Base-by-base conservation (phyloP, 2,329 filamentous ascomycete genomes). In the Pseudogymnoascus sp. region DNA sequence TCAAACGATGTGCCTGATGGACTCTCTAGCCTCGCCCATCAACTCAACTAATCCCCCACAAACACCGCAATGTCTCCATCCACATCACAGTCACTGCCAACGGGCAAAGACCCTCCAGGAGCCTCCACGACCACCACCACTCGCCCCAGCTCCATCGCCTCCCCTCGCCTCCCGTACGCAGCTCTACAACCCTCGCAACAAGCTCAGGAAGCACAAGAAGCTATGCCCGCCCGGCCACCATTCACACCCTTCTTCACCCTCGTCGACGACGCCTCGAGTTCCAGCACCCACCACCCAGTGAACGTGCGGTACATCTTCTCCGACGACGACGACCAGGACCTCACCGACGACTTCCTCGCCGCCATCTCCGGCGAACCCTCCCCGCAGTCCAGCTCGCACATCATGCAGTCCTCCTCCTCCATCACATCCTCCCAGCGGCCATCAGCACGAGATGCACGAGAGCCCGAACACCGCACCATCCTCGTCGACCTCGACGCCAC, bases 271-370 rank as follows among this genome's bases (percentile, higher is more conserved):
- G 77, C 82, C 10, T 82, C 84, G n/a, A 87, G 84, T 7, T 82
- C 85, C 69, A 84, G 90, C 52, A 89, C 91, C 65, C 82, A 91
- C 69, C 92, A 97, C 73, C 94, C 93, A 2, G 35, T 55, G 1
- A 86, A 84, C 61, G 86, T 96, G 1, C 91, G 93, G 77, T 97
- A 97, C 77, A 83, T 97, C 71, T 97, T 99, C 78, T 84, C 85
- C 68, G 92, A 97, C 74, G 94, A 97, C 75, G 92, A 97, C 71
- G 64, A 60, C 1, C 89, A 92, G 55, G 78, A 89, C 49, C 79
- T 96, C 38, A 89, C 89, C 1, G 81, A 85, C 38, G 86, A 89
- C 1, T 81, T 82, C 4, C 74, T 87, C 64, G 78, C 80, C 35
- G 79, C 80, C 19, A 72, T 61, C 39, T 11, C 64, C 64, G 12